Conservation (phyloP, 495 filamentous ascomycete species). For the Hypoxylon intermedium region DNA sequence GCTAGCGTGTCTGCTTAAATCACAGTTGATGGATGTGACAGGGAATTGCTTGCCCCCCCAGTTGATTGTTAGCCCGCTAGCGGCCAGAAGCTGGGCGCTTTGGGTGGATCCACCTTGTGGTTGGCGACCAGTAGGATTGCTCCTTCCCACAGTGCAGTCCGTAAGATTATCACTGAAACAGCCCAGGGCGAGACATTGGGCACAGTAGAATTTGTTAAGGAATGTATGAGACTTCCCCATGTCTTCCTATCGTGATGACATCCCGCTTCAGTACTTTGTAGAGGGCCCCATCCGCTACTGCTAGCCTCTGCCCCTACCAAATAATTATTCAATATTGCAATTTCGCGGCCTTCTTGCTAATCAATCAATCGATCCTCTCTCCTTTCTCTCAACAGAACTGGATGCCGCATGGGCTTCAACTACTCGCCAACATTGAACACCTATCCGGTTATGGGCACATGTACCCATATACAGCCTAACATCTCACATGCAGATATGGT, state of each 20-base stretch:
- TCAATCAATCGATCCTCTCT: background rate
- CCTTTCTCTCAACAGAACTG: constrained; percentile 14
- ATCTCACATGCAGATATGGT: constrained; percentile 29
- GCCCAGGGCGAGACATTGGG: constrained; percentile 11
- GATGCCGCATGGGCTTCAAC: too few species aligned
- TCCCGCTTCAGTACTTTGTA: constrained; percentile 21
- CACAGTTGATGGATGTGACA: constrained; percentile 7
- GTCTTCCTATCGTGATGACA: constrained; percentile 17
- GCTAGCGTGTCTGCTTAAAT: constrained; percentile 35
- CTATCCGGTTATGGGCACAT: constrained; percentile 9
- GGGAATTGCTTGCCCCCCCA: constrained; percentile 8
- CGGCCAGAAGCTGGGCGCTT: constrained; percentile 27
- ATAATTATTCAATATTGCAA: constrained; percentile 25
- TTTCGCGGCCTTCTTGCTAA: constrained; percentile 15
- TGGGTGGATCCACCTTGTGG: constrained; percentile 8
- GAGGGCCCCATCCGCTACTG: constrained; percentile 8
- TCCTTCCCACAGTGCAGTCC: constrained; percentile 20
- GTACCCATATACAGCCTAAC: background rate
- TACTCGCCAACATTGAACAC: too few species aligned
- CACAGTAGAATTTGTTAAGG: constrained; percentile 25
- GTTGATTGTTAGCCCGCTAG: constrained; percentile 24
- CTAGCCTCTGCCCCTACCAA: constrained; percentile 17
- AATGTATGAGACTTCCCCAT: background rate
- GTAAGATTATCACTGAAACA: constrained; percentile 23
- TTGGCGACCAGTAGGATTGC: constrained; percentile 15